phyloP scores from a whole-genome alignment of 768 basidiomycete species.

The Pulveroboletus sp. region DNA sequence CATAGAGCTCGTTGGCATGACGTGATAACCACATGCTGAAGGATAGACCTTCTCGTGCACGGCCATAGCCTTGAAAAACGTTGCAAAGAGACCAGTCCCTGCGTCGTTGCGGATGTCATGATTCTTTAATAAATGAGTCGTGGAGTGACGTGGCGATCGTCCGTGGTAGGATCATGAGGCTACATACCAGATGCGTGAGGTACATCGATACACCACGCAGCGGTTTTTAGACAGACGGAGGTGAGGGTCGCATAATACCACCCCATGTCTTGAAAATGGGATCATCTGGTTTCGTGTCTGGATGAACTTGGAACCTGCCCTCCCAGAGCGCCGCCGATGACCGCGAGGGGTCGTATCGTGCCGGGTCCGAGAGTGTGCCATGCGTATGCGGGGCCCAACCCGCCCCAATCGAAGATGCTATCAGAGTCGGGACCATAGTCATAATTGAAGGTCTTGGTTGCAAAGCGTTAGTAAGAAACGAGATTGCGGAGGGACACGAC shows the following conservation, averaged over 20 bases:
- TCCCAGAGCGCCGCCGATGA: constrained; percentile 82
- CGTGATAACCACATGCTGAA: background rate
- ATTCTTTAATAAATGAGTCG: constrained; percentile 10
- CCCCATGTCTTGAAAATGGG: constrained; percentile 37
- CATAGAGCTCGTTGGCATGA: background rate
- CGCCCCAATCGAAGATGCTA: constrained; percentile 70
- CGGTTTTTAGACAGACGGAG: constrained; percentile 16
- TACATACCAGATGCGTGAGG: background rate
- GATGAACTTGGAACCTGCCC: constrained; percentile 84
- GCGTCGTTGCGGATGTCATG: constrained; percentile 7
- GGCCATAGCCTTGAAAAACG: background rate
- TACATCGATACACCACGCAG: background rate
- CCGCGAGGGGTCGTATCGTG: constrained; percentile 70
- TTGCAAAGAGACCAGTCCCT: constrained; percentile 9
- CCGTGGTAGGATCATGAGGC: constrained; percentile 5
- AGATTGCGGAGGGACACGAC: constrained; percentile 32
- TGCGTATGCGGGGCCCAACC: constrained; percentile 55
- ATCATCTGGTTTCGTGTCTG: constrained; percentile 74
- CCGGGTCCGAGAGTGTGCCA: constrained; percentile 68
- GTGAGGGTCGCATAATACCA: constrained; percentile 8
- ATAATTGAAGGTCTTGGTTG: constrained; percentile 58
- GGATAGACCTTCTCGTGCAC: background rate
- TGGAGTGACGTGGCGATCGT: constrained; percentile 4
- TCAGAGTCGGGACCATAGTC: constrained; percentile 73
- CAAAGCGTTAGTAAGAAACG: constrained; percentile 19